Evolutionary conservation across 306 rosid species (phyloP).

Genomic region (Cucurbita ficifolia): DNA sequence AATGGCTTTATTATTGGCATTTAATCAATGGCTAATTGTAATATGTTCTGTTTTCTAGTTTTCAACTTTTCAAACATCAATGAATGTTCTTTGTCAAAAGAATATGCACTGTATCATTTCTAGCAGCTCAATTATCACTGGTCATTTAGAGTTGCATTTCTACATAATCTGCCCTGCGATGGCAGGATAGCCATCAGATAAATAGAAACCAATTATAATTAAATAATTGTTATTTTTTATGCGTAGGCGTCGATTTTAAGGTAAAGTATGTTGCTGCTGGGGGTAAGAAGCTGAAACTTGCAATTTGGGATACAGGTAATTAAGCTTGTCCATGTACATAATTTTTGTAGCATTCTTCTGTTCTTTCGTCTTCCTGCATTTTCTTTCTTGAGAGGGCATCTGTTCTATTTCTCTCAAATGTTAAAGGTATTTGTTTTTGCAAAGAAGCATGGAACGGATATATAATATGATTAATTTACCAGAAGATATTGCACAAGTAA

Average conservation of each 20-base stretch:
- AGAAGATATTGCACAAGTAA: background rate
- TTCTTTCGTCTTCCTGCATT: background rate
- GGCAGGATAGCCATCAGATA: background rate
- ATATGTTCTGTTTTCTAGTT: background rate
- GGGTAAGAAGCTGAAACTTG: slow-evolving; percentile 80
- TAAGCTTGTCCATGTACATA: background rate
- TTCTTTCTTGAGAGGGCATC: background rate
- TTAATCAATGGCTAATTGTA: background rate
- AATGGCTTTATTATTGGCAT: background rate
- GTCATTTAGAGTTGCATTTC: too few species aligned
- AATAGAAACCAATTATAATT: background rate
- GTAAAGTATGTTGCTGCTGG: slow-evolving; percentile 42
- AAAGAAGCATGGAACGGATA: background rate
- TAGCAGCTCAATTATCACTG: too few species aligned
- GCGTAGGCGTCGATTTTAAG: slow-evolving; percentile 81
- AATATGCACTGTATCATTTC: too few species aligned
- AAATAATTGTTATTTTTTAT: background rate
- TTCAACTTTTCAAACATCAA: too few species aligned
- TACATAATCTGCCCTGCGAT: background rate
- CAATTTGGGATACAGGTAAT: slow-evolving; percentile 91
- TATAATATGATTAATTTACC: background rate
- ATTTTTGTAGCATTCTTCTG: background rate
- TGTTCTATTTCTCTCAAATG: background rate
- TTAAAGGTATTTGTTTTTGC: background rate
- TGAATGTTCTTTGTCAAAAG: too few species aligned